Conservation (phyloP, 768 basidiomycete genomes). For the Hericium alpestre region DNA sequence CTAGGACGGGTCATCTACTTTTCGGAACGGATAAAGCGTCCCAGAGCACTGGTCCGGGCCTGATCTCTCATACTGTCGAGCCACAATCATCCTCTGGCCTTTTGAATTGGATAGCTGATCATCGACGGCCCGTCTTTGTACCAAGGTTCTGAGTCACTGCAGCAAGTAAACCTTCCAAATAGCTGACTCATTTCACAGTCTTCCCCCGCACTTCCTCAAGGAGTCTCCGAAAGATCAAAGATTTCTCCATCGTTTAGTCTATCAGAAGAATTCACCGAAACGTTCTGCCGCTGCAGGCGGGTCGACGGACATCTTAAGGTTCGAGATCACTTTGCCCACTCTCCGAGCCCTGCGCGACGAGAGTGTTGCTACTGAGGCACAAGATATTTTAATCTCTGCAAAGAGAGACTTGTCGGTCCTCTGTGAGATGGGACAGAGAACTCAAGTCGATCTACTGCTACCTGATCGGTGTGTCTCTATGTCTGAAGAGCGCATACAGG, state of each 20-base stretch:
- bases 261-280: neutral
- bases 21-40: conserved; percentile 19
- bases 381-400: neutral
- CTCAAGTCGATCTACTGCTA: conserved; percentile 7
- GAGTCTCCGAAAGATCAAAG: conserved; percentile 4
- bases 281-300: neutral
- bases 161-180: conserved; percentile 16
- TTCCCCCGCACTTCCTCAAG: conserved; percentile 5
- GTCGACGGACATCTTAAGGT: neutral
- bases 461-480: conserved; percentile 8
- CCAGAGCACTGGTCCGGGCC: neutral
- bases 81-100: conserved; percentile 29
- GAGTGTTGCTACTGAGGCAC: neutral
- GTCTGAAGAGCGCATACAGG: neutral
- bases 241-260: conserved; percentile 11
- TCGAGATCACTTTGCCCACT: conserved; percentile 2
- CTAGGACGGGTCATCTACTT: conserved; percentile 55
- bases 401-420: neutral
- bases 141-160: neutral
- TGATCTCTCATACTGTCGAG: neutral
- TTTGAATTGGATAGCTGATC: conserved; percentile 31
- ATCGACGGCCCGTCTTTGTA: neutral
- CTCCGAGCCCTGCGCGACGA: neutral
- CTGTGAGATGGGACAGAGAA: conserved; percentile 1
- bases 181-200: conserved; percentile 21